Percentiles rank a stretch among this genome's conserved stretches.
These are phyloP conservation scores for Rehmannia glutinosa DNA, from an alignment of 257 asterid genomes.

Conservation along the genomic window DNA sequence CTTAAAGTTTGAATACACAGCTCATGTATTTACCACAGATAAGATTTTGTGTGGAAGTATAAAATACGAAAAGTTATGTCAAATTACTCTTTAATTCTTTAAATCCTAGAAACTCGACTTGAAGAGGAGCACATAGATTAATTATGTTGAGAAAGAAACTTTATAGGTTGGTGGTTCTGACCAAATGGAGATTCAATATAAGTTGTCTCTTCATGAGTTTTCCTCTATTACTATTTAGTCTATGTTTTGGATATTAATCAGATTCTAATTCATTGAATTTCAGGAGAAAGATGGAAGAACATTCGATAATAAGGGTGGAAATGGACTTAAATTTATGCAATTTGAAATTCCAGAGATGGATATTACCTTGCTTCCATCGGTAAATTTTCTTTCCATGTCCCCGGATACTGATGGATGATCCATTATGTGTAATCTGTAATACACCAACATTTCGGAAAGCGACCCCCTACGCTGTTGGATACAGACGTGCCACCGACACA, in stretches of 20 bases:
- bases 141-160: slow-evolving; percentile 21
- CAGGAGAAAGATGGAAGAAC: slow-evolving; percentile 42
- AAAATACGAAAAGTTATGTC: not conserved
- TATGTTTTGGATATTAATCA: slow-evolving; percentile 8
- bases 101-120: slow-evolving; percentile 18
- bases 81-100: slow-evolving; percentile 1
- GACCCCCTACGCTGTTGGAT: not conserved
- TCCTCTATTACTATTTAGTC: slow-evolving; percentile 4
- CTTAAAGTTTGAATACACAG: not conserved
- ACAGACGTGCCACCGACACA: not conserved
- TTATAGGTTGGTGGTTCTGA: slow-evolving; percentile 21
- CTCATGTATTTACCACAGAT: not conserved
- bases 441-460: not conserved
- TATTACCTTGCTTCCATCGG: slow-evolving; percentile 36
- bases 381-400: slow-evolving; percentile 24
- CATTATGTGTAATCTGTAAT: not conserved
- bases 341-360: slow-evolving; percentile 78
- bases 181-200: slow-evolving; percentile 12
- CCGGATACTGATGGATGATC: slow-evolving; percentile 4
- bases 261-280: slow-evolving; percentile 6
- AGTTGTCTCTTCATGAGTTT: not conserved
- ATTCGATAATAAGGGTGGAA: slow-evolving; percentile 24
- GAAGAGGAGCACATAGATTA: slow-evolving; percentile 23
- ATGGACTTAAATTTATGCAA: slow-evolving; percentile 32
- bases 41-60: not conserved